Evolutionary conservation across 2,329 filamentous ascomycete species (phyloP), one percentile per base, ranked within the genome.

Genomic region (Phoma sp.): DNA sequence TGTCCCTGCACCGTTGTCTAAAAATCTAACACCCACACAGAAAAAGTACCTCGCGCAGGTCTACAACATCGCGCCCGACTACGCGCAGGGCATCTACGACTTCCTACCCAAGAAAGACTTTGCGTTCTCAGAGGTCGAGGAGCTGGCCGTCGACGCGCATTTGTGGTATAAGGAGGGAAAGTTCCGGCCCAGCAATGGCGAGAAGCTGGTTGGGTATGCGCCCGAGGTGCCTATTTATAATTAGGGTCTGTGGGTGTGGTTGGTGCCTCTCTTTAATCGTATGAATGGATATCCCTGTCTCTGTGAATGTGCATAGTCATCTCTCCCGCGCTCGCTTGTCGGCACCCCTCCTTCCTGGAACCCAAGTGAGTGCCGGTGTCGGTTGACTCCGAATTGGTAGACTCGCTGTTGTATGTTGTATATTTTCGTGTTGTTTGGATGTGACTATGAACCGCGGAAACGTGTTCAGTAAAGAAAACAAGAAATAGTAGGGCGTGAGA

Each of bases 21-120:
- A 12, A 52, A 61, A 40, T 59, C 44, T 38, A 12, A 32, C 33
- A 12, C 1, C 48, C 22, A 2, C 13, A 59, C 43, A 69, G 66
- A 77, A 78, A 57, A 81, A 81, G 56, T 84, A 84, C 61, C 74
- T 84, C 1, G 80, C 81, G 0, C 82, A 85, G 67, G 73, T 80
- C 43, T 80, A 81, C 67, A 78, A 79, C 57, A 82, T 84, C 43
- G 74, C 75, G 6, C 74, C 75, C 0, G 78, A 79, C 45, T 82
- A 82, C 49, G 74, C 81, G 0, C 67, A 74, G 44, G 80, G 76
- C 4, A 77, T 84, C 10, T 83, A 80, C 56, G 73, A 81, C 27
- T 60, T 76, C 10, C 67, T 83, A 46, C 72, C 77, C 9, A 71
- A 78, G 57, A 76, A 78, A 40, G 67, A 72, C 37, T 83, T 83